A percentile compares a stretch with the other conserved stretches of the same genome.
phyloP scores from a whole-genome alignment of 2,329 filamentous ascomycete species.

The Trichoderma sp. region DNA sequence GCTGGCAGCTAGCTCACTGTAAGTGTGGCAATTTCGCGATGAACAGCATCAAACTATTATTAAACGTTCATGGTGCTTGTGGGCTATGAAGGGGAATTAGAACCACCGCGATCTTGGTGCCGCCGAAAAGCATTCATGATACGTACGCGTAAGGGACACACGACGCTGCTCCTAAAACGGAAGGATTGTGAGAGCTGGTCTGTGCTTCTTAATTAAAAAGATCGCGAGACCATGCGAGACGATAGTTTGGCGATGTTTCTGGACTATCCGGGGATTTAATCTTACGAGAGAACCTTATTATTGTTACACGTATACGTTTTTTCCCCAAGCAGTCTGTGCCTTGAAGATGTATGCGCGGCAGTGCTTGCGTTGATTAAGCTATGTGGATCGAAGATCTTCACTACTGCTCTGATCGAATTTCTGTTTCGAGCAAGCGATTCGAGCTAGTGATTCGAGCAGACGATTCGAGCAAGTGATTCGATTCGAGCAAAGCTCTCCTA shows the following conservation, averaged over 20 bases:
- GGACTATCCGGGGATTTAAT: neutral
- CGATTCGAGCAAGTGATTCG: neutral
- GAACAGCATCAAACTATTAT: too few relatives aligned
- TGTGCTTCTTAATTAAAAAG: neutral
- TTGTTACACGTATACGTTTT: neutral
- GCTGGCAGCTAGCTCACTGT: too few relatives aligned
- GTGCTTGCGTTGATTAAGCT: neutral
- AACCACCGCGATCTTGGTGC: too few relatives aligned
- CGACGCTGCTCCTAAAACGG: neutral
- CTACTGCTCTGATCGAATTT: neutral
- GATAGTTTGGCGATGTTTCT: neutral
- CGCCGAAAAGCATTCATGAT: too few relatives aligned
- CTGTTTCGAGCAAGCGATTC: neutral
- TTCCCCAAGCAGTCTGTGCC: too few relatives aligned
- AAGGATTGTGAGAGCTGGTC: neutral
- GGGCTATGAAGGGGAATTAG: too few relatives aligned
- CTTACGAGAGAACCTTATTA: neutral
- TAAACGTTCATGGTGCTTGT: too few relatives aligned
- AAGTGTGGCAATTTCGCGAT: too few relatives aligned
- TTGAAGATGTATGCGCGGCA: neutral
- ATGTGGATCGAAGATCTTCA: neutral
- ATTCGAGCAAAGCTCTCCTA: neutral
- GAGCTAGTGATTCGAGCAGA: too few relatives aligned
- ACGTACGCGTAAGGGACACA: too few relatives aligned
- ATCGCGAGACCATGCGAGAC: neutral